Evolutionary conservation across 2,329 filamentous ascomycete species (phyloP).

Genomic region (Aspergillus terreus): DNA sequence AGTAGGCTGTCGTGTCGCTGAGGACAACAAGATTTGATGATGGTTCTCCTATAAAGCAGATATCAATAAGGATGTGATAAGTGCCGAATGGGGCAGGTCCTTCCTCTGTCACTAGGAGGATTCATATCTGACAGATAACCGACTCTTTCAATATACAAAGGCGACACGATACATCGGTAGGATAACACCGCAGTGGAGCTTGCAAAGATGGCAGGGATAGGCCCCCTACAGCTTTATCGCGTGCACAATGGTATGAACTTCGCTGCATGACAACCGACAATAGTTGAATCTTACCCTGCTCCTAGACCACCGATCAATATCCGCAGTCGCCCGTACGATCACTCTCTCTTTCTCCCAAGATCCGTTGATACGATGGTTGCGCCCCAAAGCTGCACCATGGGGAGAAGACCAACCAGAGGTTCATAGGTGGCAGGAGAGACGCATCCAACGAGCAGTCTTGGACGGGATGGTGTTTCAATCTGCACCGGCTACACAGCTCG

Average conservation of each 20-base stretch:
- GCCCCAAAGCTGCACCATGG: constrained; percentile 18
- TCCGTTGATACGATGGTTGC: constrained; percentile 24
- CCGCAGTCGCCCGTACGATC: constrained; percentile 17
- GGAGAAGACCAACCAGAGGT: background rate
- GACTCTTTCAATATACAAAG: background rate
- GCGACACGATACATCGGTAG: background rate
- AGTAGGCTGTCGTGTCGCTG: background rate
- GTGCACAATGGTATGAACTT: background rate
- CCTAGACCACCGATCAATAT: constrained; percentile 12
- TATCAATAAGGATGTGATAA: no score
- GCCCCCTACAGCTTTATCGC: background rate
- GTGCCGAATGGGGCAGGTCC: background rate
- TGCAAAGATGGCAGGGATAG: no score
- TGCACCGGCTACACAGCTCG: constrained; percentile 7
- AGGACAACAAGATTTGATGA: background rate
- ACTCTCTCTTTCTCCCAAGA: constrained; percentile 22
- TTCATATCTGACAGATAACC: background rate
- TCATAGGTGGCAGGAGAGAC: constrained; percentile 22
- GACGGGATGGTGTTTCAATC: constrained; percentile 19
- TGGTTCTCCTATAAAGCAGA: background rate
- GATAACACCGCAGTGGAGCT: background rate
- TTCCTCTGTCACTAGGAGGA: background rate
- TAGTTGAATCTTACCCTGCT: background rate
- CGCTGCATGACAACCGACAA: background rate
- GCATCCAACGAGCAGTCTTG: constrained; percentile 18